phyloP scores from a whole-genome alignment of 306 rosid species.

The Pyrus communis region DNA sequence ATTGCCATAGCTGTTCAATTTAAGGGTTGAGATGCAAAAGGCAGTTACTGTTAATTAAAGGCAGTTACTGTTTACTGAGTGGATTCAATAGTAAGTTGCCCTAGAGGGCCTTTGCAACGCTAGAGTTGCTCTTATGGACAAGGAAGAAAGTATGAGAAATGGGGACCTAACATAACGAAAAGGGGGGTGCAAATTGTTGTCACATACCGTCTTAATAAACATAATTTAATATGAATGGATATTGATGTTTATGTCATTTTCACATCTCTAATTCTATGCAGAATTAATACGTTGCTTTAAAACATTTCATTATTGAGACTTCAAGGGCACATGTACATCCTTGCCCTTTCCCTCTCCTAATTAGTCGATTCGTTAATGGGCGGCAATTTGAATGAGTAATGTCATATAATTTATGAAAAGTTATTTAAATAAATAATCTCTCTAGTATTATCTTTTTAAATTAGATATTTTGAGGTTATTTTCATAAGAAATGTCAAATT shows the following conservation, averaged over 20 bases:
- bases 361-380: constrained; percentile 1
- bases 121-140: background rate
- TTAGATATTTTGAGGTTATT: no score
- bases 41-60: no score
- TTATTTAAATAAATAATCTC: no score
- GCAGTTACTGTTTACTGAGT: no score
- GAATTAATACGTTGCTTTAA: background rate
- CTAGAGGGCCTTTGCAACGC: no score
- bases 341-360: background rate
- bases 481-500: no score
- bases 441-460: no score
- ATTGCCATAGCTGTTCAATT: no score
- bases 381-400: background rate
- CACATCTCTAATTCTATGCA: background rate
- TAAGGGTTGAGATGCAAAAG: no score
- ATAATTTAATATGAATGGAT: background rate
- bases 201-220: background rate
- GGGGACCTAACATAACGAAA: background rate
- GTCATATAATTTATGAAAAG: no score
- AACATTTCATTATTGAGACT: background rate
- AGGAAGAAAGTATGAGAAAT: background rate
- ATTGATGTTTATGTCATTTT: background rate
- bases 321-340: background rate
- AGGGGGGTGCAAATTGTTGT: background rate
- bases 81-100: no score